These are phyloP conservation scores for Candida sanyiensis DNA, from an alignment of 805 yeast species.

Conservation along the genomic window DNA sequence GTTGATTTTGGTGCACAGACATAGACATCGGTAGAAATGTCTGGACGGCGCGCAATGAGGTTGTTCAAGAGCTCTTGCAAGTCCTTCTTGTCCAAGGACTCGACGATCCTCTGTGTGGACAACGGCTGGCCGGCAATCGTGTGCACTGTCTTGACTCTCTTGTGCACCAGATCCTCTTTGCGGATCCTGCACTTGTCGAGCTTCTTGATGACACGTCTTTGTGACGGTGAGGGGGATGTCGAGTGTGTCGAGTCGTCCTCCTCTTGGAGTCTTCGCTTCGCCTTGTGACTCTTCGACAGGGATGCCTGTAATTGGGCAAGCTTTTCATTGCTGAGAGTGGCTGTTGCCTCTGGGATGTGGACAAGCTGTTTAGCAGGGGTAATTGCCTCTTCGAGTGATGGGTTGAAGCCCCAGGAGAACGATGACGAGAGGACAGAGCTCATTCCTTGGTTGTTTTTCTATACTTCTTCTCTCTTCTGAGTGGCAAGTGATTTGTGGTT, in stretches of 20 bases:
- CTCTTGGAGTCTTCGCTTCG: slow-evolving; percentile 15
- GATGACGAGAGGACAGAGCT: slow-evolving; percentile 18
- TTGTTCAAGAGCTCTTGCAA: slow-evolving; percentile 47
- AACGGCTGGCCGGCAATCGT: slow-evolving; percentile 50
- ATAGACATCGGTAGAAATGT: slow-evolving; percentile 45
- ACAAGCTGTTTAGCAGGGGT: slow-evolving; percentile 2
- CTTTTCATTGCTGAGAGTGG: slow-evolving; percentile 4
- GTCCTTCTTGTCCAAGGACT: slow-evolving; percentile 54
- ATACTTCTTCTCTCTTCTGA: too few species aligned
- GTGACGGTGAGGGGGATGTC: slow-evolving; percentile 5
- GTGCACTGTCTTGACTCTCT: slow-evolving; percentile 17
- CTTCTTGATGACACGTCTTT: slow-evolving; percentile 5
- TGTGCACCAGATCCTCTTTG: slow-evolving; percentile 22
- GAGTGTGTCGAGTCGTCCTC: slow-evolving; percentile 12
- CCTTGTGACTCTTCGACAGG: slow-evolving; percentile 2
- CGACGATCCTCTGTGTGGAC: slow-evolving; percentile 60
- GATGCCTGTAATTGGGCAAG: slow-evolving; percentile 9
- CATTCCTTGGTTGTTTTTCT: too few species aligned
- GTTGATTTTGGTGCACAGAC: slow-evolving; percentile 53
- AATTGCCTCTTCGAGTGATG: slow-evolving; percentile 2
- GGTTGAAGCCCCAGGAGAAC: slow-evolving; percentile 24
- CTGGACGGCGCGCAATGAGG: slow-evolving; percentile 58
- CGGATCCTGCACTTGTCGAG: slow-evolving; percentile 12
- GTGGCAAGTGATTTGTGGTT: too few species aligned
- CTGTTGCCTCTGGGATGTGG: background rate